These are phyloP conservation scores for Tetrahymena thermophila DNA, from an alignment of 73 alveolate species.

Conservation along the genomic window DNA sequence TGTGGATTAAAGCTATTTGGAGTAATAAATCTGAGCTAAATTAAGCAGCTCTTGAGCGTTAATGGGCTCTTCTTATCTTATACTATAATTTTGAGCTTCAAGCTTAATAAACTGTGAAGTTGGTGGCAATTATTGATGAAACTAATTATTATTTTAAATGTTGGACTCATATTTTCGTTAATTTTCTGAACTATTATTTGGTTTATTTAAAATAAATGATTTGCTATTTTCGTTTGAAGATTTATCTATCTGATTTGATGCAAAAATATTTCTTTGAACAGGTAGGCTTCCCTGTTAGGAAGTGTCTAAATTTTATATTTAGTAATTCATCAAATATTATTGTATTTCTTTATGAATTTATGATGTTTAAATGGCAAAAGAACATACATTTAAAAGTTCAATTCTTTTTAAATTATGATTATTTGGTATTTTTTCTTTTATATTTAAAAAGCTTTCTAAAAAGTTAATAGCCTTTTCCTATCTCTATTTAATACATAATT, in stretches of 20 bases:
- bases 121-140: too few species aligned
- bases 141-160: too few species aligned
- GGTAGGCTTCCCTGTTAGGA: not conserved
- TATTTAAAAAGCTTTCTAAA: not conserved
- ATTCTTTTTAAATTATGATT: not conserved
- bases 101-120: too few species aligned
- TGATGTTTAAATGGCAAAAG: not conserved
- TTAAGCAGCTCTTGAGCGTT: too few species aligned
- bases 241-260: not conserved
- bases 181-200: too few species aligned
- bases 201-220: too few species aligned
- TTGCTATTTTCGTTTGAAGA: not conserved
- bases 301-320: not conserved
- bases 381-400: not conserved
- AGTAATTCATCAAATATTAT: not conserved
- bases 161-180: too few species aligned
- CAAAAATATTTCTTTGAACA: not conserved
- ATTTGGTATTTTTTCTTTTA: not conserved
- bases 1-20: too few species aligned
- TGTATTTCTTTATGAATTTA: not conserved
- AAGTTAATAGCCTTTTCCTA: not conserved
- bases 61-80: too few species aligned
- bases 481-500: not conserved
- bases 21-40: too few species aligned
- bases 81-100: too few species aligned